Evolutionary conservation across 1,284 basidiomycete genomes (phyloP), one percentile per base, ranked within the genome.

Genomic region (Taiwanofungus camphoratus): DNA sequence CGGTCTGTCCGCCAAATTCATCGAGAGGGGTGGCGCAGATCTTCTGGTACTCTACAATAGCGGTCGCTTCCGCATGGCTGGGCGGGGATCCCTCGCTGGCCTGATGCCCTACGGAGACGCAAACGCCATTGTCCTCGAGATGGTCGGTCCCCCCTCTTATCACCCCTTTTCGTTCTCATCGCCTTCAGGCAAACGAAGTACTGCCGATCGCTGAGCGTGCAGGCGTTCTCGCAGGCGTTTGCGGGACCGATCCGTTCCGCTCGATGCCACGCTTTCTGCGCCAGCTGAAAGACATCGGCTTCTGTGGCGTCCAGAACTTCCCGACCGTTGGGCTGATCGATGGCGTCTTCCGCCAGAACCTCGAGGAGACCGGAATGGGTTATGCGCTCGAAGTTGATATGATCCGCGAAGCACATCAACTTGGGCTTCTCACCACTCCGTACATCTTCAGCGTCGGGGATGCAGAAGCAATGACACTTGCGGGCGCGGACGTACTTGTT

Each of bases 231-330:
- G 54, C 52, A 4, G 54, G 54, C 13, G 54, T 56, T 18, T 56
- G 52, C 41, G 54, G 46, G n/a, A 54, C 54, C 6, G 54, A 56
- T 43, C 54, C 54, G 5, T 56, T 56, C 41, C 52, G 52, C 15
- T 44, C 42, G 29, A 56, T 56, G 51, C 52, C 54, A 7, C 54
- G 48, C 27, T 56, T 56, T 44, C 50, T 56, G 21, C 47, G 48
- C 19, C 44, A 53, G 46, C 51, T 56, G 9, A 35, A 46, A 16
- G 48, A 48, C 22, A 36, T 52, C 49, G 54, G 54, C 23, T 54
- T 56, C 49, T 51, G 54, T 41, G 54, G 54, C 36, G 54, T 56
- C 46, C 54, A 56, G 49, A 56, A 56, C 41, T 56, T 56, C 49
- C 54, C 54, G 7, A 56, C 54, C 30, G 54, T 56, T 36, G 54